Percentiles rank a stretch among this genome's conserved stretches.
Evolutionary conservation across 495 filamentous ascomycete species (phyloP).

Genomic region (Oleoguttula mirabilis): DNA sequence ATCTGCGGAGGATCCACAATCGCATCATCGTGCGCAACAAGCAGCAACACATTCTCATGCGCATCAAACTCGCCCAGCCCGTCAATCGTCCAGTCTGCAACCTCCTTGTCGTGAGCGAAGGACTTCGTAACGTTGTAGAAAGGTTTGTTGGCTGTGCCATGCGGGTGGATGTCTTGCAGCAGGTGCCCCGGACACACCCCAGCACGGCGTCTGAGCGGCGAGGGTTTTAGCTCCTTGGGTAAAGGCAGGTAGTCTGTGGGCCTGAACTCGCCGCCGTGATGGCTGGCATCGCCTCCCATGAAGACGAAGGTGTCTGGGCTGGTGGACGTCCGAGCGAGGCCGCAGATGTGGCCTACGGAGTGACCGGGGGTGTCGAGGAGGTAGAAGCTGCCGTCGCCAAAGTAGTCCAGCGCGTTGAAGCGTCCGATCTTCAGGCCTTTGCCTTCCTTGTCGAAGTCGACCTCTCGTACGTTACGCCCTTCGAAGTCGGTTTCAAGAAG

Average conservation of each 20-base stretch:
- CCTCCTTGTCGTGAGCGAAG: slow-evolving; percentile 16
- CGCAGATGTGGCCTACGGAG: slow-evolving; percentile 45
- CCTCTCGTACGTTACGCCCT: slow-evolving; percentile 24
- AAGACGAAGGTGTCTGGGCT: slow-evolving; percentile 40
- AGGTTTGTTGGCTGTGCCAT: slow-evolving; percentile 17
- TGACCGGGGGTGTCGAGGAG: slow-evolving; percentile 48
- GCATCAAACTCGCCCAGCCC: slow-evolving; percentile 34
- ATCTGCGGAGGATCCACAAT: slow-evolving; percentile 30
- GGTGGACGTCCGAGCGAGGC: slow-evolving; percentile 39
- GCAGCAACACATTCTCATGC: slow-evolving; percentile 37
- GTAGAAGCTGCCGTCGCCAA: slow-evolving; percentile 48
- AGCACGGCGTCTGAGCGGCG: slow-evolving; percentile 7
- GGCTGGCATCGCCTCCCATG: slow-evolving; percentile 45
- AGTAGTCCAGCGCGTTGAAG: slow-evolving; percentile 33
- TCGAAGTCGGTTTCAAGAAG: slow-evolving; percentile 24
- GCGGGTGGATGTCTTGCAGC: slow-evolving; percentile 30
- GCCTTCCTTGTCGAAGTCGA: slow-evolving; percentile 20
- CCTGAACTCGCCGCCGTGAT: slow-evolving; percentile 43
- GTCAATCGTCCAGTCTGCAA: slow-evolving; percentile 20
- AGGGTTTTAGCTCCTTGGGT: slow-evolving; percentile 33
- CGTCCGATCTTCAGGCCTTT: slow-evolving; percentile 24
- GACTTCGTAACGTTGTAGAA: slow-evolving; percentile 29
- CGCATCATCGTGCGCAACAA: slow-evolving; percentile 42
- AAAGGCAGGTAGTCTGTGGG: slow-evolving; percentile 40
- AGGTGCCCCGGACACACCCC: slow-evolving; percentile 31